Evolutionary conservation across 2,329 filamentous ascomycete species (phyloP), one percentile per base, ranked within the genome.

Genomic region (Davidsoniella eucalypti): DNA sequence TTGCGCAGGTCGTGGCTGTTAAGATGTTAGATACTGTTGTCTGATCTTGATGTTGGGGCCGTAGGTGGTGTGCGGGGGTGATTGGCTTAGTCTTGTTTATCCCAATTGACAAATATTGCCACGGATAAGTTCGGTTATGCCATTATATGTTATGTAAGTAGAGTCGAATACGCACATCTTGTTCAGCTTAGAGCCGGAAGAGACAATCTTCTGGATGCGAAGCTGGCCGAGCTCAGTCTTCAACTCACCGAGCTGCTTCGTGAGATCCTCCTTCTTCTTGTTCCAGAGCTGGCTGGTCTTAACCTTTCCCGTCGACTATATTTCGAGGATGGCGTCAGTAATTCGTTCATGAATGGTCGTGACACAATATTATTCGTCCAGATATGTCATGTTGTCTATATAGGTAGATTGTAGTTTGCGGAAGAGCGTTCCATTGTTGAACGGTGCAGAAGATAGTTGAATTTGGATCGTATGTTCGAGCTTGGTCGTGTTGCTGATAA

Each of bases 191-290:
- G 84, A 84, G 65, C 86, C 82, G 62, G 87, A 87, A 64, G 90
- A 93, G 66, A 87, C 78, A 68, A 98, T 88, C 84, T 98, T 96
- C 77, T 95, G 90, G 68, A 94, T 94, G 69, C 92, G 84, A 66
- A 98, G 80, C 75, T 90, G 83, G 67, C 87, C 85, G 61, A 98
- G 82, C 78, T 98, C 93, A 58, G 82, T 80, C 85, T 95, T 94
- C 68, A 94, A 77, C 72, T 94, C 87, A 63, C 80, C 81, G 66
- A 95, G 82, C 72, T 94, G 87, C 80, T 92, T 94, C 68, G 80
- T 79, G 71, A 98, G 79, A 65, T 98, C 93, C 67, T 94, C 87
- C 83, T 96, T 96, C 83, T 79, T 88, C 87, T 98, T 98, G 76
- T 80, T 81, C 92, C 92, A 96, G 72, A 98, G 87, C 75, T 85